Percentiles rank a stretch among this genome's conserved stretches.
phyloP scores from a whole-genome alignment of 2,329 filamentous ascomycete species.

The Aspergillus alliaceus region DNA sequence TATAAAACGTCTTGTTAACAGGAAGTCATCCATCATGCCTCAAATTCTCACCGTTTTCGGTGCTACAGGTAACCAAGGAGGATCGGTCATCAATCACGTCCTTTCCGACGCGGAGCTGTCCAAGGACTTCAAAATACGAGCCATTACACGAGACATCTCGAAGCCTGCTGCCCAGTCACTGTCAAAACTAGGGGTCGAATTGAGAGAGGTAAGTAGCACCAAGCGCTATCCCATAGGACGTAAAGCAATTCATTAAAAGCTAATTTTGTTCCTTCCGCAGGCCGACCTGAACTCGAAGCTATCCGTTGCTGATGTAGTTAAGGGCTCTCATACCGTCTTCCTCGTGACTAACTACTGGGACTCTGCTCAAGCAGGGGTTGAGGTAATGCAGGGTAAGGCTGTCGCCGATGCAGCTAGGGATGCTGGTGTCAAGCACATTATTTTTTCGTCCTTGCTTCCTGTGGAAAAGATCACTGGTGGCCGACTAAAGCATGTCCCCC shows the following conservation, averaged over 20 bases:
- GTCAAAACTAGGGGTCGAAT: no score
- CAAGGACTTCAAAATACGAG: conserved; percentile 50
- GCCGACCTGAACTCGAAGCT: conserved; percentile 42
- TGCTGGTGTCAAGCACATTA: conserved; percentile 38
- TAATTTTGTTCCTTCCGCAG: conserved; percentile 12
- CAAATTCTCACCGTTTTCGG: neutral
- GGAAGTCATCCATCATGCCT: conserved; percentile 29
- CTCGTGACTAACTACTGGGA: conserved; percentile 48
- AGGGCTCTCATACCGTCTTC: conserved; percentile 51
- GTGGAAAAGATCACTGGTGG: conserved; percentile 34
- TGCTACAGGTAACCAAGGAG: neutral
- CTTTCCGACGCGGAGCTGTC: conserved; percentile 31
- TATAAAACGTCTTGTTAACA: no score
- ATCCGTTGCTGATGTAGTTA: conserved; percentile 44
- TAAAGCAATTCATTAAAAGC: no score
- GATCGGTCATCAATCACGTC: neutral
- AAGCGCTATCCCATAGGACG: no score
- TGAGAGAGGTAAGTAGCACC: no score
- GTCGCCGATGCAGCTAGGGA: conserved; percentile 40
- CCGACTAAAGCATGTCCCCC: conserved; percentile 32
- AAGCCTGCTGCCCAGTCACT: conserved; percentile 30
- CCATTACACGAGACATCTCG: conserved; percentile 49
- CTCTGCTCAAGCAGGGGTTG: conserved; percentile 11
- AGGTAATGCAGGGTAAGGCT: conserved; percentile 36
- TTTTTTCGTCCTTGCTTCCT: conserved; percentile 41